phyloP scores from a whole-genome alignment of 129 eudicot genomes.

The Arctium minus region DNA sequence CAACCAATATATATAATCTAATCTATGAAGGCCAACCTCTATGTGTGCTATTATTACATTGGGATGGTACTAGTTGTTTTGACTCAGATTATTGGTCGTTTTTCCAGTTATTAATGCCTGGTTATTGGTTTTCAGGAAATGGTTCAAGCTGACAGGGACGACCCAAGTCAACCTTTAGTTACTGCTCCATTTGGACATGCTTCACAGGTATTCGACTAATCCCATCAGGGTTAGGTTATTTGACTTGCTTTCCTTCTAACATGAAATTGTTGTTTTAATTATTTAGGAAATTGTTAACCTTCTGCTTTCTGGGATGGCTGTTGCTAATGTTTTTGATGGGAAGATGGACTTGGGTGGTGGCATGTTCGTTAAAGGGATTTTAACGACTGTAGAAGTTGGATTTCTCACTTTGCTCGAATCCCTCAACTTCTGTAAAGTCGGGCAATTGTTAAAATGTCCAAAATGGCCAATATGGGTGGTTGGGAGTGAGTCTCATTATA shows the following conservation, averaged over 20 bases:
- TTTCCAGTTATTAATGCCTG: neutral
- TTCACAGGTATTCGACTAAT: constrained; percentile 67
- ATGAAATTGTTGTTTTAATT: neutral
- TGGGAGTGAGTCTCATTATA: constrained; percentile 94
- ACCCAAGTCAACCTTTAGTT: constrained; percentile 86
- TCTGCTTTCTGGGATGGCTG: constrained; percentile 91
- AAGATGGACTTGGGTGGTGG: constrained; percentile 95
- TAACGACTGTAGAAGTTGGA: constrained; percentile 80
- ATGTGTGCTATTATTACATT: neutral
- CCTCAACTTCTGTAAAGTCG: constrained; percentile 81
- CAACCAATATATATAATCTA: no score
- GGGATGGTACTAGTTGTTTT: neutral
- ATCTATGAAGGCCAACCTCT: neutral
- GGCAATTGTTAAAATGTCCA: constrained; percentile 79
- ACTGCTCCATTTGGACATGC: constrained; percentile 99
- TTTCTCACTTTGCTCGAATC: constrained; percentile 94
- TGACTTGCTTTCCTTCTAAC: neutral
- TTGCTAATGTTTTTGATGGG: constrained; percentile 91
- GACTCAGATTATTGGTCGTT: neutral
- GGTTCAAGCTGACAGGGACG: constrained; percentile 90
- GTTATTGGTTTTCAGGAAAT: constrained; percentile 45
- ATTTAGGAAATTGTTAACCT: constrained; percentile 93
- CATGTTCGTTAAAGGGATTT: constrained; percentile 81
- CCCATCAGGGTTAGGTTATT: neutral
- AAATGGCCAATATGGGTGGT: constrained; percentile 99